Conservation (phyloP, 352 stramenopile genomes). For the Phytophthora syringae region DNA sequence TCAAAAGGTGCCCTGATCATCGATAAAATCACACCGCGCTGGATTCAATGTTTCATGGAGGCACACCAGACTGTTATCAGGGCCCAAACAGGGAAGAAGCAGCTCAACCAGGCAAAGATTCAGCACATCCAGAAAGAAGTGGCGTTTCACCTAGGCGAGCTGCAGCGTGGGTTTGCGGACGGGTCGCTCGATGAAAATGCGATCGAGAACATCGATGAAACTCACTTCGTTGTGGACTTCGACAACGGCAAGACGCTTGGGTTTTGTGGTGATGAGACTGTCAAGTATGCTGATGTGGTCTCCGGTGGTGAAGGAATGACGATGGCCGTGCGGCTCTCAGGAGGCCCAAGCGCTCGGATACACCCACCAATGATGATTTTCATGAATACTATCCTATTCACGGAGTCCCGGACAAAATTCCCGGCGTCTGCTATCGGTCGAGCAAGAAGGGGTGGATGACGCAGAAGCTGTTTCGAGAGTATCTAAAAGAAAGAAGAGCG, state of each 20-base stretch:
- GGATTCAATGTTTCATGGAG: constrained; percentile 18
- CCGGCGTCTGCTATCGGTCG: constrained; percentile 2
- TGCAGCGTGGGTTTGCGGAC: constrained; percentile 15
- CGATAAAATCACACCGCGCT: neutral
- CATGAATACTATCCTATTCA: constrained; percentile 11
- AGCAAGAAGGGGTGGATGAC: constrained; percentile 13
- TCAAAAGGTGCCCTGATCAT: neutral
- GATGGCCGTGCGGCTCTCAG: constrained; percentile 34
- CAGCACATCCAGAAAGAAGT: constrained; percentile 17
- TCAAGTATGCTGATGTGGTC: constrained; percentile 39
- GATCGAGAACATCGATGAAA: constrained; percentile 39
- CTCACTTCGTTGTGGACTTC: constrained; percentile 34
- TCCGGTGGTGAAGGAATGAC: constrained; percentile 37
- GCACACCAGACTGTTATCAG: constrained; percentile 12
- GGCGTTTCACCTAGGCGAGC: constrained; percentile 14
- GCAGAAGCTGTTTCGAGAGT: constrained; percentile 22
- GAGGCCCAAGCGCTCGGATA: constrained; percentile 1
- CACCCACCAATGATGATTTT: constrained; percentile 3
- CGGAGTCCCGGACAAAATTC: neutral
- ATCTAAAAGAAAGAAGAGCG: constrained; percentile 14
- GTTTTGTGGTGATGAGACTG: constrained; percentile 9
- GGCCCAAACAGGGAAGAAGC: constrained; percentile 8
- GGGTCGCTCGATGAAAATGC: constrained; percentile 25
- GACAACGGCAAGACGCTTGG: constrained; percentile 27
- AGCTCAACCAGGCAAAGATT: neutral